Base-by-base conservation (phyloP, 164 flowering plant genomes). In the Annona cherimola region DNA sequence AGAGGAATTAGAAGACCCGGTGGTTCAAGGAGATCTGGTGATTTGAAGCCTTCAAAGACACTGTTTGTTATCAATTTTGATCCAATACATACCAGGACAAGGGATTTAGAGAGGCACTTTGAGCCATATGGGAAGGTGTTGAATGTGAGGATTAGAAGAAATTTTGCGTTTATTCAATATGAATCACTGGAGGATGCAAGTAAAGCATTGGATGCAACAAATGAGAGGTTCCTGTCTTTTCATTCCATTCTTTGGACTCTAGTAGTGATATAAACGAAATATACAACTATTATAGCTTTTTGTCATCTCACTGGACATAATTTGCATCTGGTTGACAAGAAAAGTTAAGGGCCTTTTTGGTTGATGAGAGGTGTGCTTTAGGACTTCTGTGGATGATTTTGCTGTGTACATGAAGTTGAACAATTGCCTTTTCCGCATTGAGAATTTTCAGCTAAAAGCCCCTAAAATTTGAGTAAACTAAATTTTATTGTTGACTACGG, bases 21-120 rank as follows among this genome's bases (percentile, higher is more conserved):
- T 61, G 79, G 94, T 35, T 89, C 83, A 80, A 89, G 83, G 83
- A 82, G 94, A 70, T 74, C 94, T 61, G 73, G 84, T 7, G 88
- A 82, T 76, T 63, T 71, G 44, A 90, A 73, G 70, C 97, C 97
- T 61, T 88, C 99, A 43, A 96, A 89, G 83, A 96, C 98, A 14
- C 70, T 96, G 85, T 93, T 96, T 84, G 97, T 96, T 70, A 96
- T 93, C 5, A 93, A 96, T 68, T 93, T 96, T 76, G 98, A 96
- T 74, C 90, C 97, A 39, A 69, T 85, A 40, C 74, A 79, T 74
- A 93, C 99, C 6, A 83, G 92, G 78, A 84, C 93, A 4, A 87
- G 87, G 83, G 99, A 96, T 70, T 67, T 93, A 78, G 97, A 96
- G 81, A 86, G 89, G 81, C 98, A 96, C 83, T 96, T 96, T 78